Conservation (phyloP, 1,284 basidiomycete species). For the Exsudoporus floridanus region DNA sequence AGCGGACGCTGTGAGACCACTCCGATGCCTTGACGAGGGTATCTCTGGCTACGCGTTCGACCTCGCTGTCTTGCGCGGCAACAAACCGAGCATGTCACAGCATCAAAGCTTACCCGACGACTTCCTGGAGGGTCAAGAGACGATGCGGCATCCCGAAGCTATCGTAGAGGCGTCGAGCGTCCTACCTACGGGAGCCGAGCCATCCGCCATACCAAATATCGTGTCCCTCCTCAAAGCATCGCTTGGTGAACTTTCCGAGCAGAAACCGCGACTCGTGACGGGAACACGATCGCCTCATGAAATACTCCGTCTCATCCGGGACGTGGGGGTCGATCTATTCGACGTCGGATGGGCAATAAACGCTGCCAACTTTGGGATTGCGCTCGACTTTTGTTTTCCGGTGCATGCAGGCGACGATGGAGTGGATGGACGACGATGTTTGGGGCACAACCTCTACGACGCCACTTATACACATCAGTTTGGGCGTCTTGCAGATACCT, state of each 20-base stretch:
- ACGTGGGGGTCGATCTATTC: constrained; percentile 72
- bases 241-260: constrained; percentile 47
- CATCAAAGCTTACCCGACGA: constrained; percentile 16
- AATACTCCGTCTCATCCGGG: constrained; percentile 60
- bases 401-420: constrained; percentile 24
- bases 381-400: constrained; percentile 76
- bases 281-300: constrained; percentile 68
- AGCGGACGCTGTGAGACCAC: constrained; percentile 48
- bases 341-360: constrained; percentile 69
- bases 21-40: constrained; percentile 61
- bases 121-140: constrained; percentile 16
- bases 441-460: constrained; percentile 75
- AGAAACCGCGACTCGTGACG: constrained; percentile 63
- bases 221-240: constrained; percentile 55
- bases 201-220: constrained; percentile 20
- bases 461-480: constrained; percentile 60
- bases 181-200: not conserved
- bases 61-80: constrained; percentile 53
- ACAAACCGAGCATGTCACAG: constrained; percentile 13
- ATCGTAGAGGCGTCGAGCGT: constrained; percentile 4
- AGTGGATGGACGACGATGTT: constrained; percentile 36
- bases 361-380: constrained; percentile 65
- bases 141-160: constrained; percentile 14
- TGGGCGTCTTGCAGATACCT: constrained; percentile 46
- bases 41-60: constrained; percentile 69